phyloP scores from a whole-genome alignment of 768 basidiomycete species.

The Coprinopsis cinerea region DNA sequence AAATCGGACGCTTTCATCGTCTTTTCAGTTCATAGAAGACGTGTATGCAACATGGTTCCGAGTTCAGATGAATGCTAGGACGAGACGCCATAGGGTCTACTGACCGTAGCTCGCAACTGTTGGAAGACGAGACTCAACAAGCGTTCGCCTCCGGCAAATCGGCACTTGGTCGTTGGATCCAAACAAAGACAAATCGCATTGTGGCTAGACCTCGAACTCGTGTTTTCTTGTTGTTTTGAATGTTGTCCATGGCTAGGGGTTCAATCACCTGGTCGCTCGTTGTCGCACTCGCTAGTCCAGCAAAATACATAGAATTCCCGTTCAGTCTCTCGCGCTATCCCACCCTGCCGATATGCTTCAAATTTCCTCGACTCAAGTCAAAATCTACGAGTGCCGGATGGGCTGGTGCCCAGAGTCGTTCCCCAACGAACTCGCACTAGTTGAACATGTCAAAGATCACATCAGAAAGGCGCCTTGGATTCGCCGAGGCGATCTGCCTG shows the following conservation, averaged over 20 bases:
- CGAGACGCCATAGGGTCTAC: too few species aligned
- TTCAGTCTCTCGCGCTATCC: too few species aligned
- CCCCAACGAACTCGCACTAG: conserved; percentile 29
- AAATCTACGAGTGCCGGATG: conserved; percentile 38
- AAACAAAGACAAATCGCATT: neutral
- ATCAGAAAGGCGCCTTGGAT: conserved; percentile 39
- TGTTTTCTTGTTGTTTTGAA: neutral
- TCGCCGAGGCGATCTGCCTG: conserved; percentile 36
- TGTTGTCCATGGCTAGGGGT: too few species aligned
- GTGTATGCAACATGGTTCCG: neutral
- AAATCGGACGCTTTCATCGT: conserved; percentile 17
- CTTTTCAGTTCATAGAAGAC: neutral
- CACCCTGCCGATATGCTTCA: neutral
- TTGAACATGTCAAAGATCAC: conserved; percentile 46
- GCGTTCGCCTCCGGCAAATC: too few species aligned
- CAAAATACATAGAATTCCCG: too few species aligned
- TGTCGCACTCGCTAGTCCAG: too few species aligned
- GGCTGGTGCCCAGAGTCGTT: conserved; percentile 46
- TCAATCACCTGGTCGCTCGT: neutral
- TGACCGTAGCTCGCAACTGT: too few species aligned
- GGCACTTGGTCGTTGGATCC: too few species aligned
- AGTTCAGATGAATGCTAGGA: neutral
- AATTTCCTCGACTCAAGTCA: neutral
- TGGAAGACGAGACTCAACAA: too few species aligned
- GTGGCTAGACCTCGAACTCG: too few species aligned